Conservation (phyloP, 1,284 basidiomycete species). For the Boletellus deceptivus region DNA sequence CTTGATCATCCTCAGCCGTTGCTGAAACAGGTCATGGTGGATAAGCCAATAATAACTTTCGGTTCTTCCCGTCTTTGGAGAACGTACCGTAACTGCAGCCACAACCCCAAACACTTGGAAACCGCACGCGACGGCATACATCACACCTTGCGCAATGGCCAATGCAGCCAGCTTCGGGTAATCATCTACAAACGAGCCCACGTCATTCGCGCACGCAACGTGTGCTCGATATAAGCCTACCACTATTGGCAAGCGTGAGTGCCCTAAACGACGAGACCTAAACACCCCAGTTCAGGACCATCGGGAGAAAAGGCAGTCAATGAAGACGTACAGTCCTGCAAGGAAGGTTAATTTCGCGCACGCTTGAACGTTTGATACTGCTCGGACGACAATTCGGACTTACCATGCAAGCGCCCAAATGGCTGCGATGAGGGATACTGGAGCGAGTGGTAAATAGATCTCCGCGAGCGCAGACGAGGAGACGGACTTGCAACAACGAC, state of each 20-base stretch:
- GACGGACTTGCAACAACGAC: constrained; percentile 54
- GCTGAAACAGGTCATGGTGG: constrained; percentile 38
- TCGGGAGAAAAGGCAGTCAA: too few species aligned
- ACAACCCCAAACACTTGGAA: constrained; percentile 61
- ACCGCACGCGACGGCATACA: constrained; percentile 50
- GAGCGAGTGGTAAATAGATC: not conserved
- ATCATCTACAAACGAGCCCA: constrained; percentile 35
- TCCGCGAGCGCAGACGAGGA: constrained; percentile 16
- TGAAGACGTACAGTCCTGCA: constrained; percentile 49
- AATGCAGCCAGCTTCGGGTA: constrained; percentile 52
- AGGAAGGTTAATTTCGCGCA: not conserved
- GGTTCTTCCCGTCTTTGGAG: not conserved
- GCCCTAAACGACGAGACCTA: constrained; percentile 62
- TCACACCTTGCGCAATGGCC: constrained; percentile 57
- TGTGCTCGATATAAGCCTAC: constrained; percentile 37
- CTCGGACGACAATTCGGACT: constrained; percentile 24
- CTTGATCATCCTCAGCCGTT: constrained; percentile 54
- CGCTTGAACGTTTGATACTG: not conserved
- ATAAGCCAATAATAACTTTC: not conserved
- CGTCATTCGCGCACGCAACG: not conserved
- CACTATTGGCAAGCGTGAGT: constrained; percentile 43
- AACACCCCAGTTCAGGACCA: not conserved
- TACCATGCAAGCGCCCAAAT: constrained; percentile 65
- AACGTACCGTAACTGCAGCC: constrained; percentile 54
- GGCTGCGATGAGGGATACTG: constrained; percentile 48